Base-by-base conservation (phyloP, 495 filamentous ascomycete species). In the Lasiosphaeris hirsuta region DNA sequence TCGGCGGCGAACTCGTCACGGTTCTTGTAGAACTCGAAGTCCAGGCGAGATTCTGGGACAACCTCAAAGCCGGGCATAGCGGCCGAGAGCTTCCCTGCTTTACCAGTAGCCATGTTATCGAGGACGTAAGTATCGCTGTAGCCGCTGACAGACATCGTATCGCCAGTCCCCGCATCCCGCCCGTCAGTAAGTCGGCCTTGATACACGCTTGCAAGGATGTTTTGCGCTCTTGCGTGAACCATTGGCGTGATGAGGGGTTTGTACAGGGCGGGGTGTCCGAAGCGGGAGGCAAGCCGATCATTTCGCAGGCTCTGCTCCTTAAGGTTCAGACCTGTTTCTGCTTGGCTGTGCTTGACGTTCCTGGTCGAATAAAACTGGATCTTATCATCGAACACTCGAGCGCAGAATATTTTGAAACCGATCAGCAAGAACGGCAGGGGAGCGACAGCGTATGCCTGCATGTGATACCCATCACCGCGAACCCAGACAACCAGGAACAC, bases 11-110 rank as follows among this genome's bases (percentile, higher is more conserved):
- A 98, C 60, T 97, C 92, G 11, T 86, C 80, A 0, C 90, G 84
- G 63, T 94, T 82, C 72, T 95, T 97, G 78, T 84, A 97, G 72
- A 92, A 92, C 47, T 86, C 84, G 65, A 97, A 97, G 64, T 98
- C 93, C 60, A 97, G 87, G n/a, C 90, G 84, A 49, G 81, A 83
- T 64, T 97, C 94, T 0, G 87, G 84, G 3, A 98, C 92, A 52
- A 97, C 82, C 71, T 97, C 93, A 73, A 97, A 97, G 8, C 82
- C 83, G 0, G 78, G 78, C 1, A 78, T 43, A 8, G 73, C 57
- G 59, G 63, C 11, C 8, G 80, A 72, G 30, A 71, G 56, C 68
- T 91, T 94, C 50, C 94, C 94, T 1, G 89, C 86, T 14, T 84
- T 78, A 5, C 83, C 80, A 6, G 81, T 70, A n/a, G 84, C 77